Conservation (phyloP, 305 asterid species). For the Salvia sclarea region DNA sequence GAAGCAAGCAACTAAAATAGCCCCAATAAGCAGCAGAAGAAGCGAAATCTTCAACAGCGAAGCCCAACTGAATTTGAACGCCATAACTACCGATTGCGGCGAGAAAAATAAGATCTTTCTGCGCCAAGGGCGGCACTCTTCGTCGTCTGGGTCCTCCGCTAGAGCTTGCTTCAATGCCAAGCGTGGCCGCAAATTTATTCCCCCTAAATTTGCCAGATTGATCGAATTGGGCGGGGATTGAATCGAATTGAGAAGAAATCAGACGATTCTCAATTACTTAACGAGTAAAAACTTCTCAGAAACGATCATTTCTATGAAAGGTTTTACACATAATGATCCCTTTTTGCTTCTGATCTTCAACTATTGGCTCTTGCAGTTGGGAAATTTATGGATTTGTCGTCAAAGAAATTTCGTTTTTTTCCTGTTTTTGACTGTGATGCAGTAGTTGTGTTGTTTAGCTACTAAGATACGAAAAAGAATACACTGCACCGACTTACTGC, state of each 20-base stretch:
- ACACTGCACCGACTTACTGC: not conserved
- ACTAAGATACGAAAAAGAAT: constrained; percentile 12
- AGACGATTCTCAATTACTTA: not conserved
- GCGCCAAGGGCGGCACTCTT: constrained; percentile 81
- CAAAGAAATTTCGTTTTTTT: not conserved
- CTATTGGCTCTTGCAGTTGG: not conserved
- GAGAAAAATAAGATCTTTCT: constrained; percentile 54
- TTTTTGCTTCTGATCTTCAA: not conserved
- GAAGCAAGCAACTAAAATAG: constrained; percentile 68
- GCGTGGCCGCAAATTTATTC: constrained; percentile 83
- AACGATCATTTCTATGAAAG: constrained; percentile 20
- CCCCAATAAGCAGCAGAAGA: constrained; percentile 59
- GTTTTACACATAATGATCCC: constrained; percentile 27
- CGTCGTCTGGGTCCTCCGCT: constrained; percentile 61
- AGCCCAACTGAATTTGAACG: constrained; percentile 62
- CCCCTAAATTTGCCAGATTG: constrained; percentile 90
- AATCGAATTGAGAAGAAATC: not conserved
- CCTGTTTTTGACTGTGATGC: not conserved
- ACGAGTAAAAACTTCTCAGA: constrained; percentile 14
- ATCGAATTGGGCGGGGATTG: constrained; percentile 19
- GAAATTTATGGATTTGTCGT: constrained; percentile 16
- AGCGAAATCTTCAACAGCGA: constrained; percentile 55
- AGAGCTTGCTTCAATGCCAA: constrained; percentile 74
- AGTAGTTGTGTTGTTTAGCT: not conserved
- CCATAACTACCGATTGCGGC: constrained; percentile 50